Conservation (phyloP, 225 moss, liverwort and hornwort genomes). For the Polytrichum formosum region DNA sequence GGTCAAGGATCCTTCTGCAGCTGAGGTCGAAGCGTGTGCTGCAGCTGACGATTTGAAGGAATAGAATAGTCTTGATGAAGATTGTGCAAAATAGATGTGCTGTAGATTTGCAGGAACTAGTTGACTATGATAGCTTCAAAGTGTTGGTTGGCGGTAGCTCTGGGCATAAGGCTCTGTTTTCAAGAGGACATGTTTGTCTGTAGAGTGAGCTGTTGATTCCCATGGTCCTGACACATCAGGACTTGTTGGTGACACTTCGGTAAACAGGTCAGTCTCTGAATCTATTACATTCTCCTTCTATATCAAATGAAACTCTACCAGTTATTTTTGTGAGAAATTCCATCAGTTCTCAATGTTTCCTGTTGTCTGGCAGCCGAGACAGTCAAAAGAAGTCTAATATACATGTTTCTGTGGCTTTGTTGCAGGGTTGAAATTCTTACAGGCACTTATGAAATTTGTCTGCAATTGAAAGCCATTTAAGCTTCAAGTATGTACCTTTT, state of each 20-base stretch:
- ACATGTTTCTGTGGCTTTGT: not conserved
- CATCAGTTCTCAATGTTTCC: not conserved
- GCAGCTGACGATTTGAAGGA: conserved; percentile 23
- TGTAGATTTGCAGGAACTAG: conserved; percentile 21
- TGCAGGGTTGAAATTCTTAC: conserved; percentile 1
- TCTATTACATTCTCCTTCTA: not conserved
- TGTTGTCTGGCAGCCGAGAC: not conserved
- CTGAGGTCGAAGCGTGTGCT: conserved; percentile 23
- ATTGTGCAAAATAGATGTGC: too few relatives aligned
- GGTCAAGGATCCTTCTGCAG: conserved; percentile 38
- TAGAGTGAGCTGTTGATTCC: conserved; percentile 25
- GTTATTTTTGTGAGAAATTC: not conserved
- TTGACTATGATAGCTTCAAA: conserved; percentile 37
- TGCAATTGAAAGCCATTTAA: too few relatives aligned
- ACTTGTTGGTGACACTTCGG: not conserved
- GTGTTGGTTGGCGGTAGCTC: conserved; percentile 19
- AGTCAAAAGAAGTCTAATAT: not conserved
- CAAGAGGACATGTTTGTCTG: conserved; percentile 29
- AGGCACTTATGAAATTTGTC: not conserved
- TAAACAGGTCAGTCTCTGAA: not conserved
- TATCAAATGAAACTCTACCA: not conserved
- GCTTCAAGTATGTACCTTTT: too few relatives aligned
- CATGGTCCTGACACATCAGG: not conserved
- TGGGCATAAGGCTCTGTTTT: conserved; percentile 19
- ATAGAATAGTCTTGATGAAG: not conserved